Base-by-base conservation (phyloP, 441 rosid genomes). In the Adansonia gregorii region DNA sequence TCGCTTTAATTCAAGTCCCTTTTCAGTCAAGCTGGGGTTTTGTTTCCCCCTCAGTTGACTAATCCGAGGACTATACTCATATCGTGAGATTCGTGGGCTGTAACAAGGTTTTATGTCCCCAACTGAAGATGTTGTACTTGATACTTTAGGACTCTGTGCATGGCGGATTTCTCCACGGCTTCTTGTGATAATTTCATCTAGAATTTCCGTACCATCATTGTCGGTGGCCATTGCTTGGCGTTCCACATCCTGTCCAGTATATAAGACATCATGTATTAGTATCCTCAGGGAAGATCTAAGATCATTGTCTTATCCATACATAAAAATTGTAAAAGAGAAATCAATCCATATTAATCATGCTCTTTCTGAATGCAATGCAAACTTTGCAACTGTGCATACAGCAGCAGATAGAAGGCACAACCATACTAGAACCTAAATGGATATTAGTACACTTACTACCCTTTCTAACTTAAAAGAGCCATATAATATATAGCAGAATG, bases 111-210 rank as follows among this genome's bases (percentile, higher is more conserved):
- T 87, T 65, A 82, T 78, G 75, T 81, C 87, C n/a, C 80, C 83
- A 0, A 67, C 72, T 12, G 91, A 84, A 80, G 79, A 61, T 11
- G 87, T 81, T 27, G 92, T 82, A 75, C 93, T 89, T 22, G 91
- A 86, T 56, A 85, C 67, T 82, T 89, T 92, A 24, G 90, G 92
- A 76, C 93, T 90, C 20, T 78, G 91, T 20, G 80, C 20, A 49
- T 15, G 83, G 60, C 94, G 93, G 72, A 90, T 74, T 87, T 92
- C 97, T 51, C 94, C 94, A 6, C 97, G 90, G 83, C 93, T 88
- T 87, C 97, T 82, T 73, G 93, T 92, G 72, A 92, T 83, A 27
- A 90, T 79, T 76, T 83, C 93, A 76, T 90, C 97, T 35, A 92
- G 92, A 77, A 92, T 82, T 86, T 92, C 97, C 43, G 86, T 86